These are phyloP conservation scores for Leccinellum luteum DNA, from an alignment of 768 basidiomycete species.

Conservation along the genomic window DNA sequence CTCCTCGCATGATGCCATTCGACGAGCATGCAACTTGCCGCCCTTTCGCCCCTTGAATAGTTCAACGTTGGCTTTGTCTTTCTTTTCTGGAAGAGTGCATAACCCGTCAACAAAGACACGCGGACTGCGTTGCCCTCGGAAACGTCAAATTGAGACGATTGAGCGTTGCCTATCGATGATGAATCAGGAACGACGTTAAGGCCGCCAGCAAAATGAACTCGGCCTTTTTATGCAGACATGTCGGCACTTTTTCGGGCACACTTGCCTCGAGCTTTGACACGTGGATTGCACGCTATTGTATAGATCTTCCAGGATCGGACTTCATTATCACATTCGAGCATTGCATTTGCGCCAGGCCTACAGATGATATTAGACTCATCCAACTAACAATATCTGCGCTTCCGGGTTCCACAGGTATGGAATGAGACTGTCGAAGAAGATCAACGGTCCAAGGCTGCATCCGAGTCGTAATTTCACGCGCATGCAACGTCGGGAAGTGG, in stretches of 20 bases:
- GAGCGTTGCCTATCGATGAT: conserved; percentile 70
- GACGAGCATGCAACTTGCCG: conserved; percentile 78
- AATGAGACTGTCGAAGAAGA: too few species aligned
- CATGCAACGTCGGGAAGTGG: neutral
- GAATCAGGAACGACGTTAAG: conserved; percentile 5
- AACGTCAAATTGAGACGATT: conserved; percentile 92
- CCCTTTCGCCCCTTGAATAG: too few species aligned
- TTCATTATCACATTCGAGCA: neutral
- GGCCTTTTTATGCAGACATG: neutral
- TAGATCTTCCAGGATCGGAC: neutral
- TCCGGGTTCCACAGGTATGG: too few species aligned
- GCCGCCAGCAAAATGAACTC: too few species aligned
- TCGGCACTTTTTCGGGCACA: neutral
- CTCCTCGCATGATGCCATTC: neutral
- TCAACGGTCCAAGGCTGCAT: too few species aligned
- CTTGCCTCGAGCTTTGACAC: neutral
- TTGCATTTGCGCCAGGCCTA: neutral
- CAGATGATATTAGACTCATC: neutral
- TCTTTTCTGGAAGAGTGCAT: too few species aligned
- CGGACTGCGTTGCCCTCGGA: too few species aligned
- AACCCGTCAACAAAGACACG: conserved; percentile 62
- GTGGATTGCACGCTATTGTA: neutral
- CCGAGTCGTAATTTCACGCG: too few species aligned
- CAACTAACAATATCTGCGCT: neutral
- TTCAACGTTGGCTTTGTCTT: conserved; percentile 73